These are phyloP conservation scores for Cyphellophora europaea DNA, from an alignment of 2,329 filamentous ascomycete genomes.

Conservation along the genomic window DNA sequence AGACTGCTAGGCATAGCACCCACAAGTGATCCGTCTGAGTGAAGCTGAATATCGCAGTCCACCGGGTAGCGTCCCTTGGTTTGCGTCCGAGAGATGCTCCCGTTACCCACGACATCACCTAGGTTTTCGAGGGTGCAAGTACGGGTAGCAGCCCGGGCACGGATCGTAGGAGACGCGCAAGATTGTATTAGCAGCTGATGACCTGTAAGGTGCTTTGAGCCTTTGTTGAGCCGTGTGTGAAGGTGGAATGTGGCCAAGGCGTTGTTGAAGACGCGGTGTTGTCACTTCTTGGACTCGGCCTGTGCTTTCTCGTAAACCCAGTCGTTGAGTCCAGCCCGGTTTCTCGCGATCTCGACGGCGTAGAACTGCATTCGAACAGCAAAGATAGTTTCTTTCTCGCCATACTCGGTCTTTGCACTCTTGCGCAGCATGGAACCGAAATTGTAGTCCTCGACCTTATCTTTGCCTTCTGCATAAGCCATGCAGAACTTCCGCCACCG, in stretches of 20 bases:
- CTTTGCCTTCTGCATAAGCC: conserved; percentile 64
- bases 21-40: conserved; percentile 52
- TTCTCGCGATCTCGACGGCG: conserved; percentile 67
- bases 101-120: too few relatives aligned
- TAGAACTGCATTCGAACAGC: conserved; percentile 78
- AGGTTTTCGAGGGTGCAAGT: too few relatives aligned
- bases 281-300: conserved; percentile 40
- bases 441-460: conserved; percentile 88
- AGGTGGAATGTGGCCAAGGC: too few relatives aligned
- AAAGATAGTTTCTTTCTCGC: conserved; percentile 83
- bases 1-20: conserved; percentile 45
- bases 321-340: conserved; percentile 83
- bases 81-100: too few relatives aligned
- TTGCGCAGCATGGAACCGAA: conserved; percentile 89
- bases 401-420: conserved; percentile 73
- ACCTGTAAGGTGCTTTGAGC: too few relatives aligned
- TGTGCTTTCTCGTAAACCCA: conserved; percentile 89
- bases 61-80: too few relatives aligned
- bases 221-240: too few relatives aligned
- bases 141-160: too few relatives aligned
- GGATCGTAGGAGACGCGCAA: too few relatives aligned
- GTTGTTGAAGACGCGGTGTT: too few relatives aligned
- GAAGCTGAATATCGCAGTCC: conserved; percentile 56
- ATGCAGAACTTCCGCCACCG: conserved; percentile 92
- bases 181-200: too few relatives aligned